Percentiles rank a stretch among this genome's conserved stretches.
phyloP scores from a whole-genome alignment of 2,329 filamentous ascomycete species.

The Blastomyces silverae region DNA sequence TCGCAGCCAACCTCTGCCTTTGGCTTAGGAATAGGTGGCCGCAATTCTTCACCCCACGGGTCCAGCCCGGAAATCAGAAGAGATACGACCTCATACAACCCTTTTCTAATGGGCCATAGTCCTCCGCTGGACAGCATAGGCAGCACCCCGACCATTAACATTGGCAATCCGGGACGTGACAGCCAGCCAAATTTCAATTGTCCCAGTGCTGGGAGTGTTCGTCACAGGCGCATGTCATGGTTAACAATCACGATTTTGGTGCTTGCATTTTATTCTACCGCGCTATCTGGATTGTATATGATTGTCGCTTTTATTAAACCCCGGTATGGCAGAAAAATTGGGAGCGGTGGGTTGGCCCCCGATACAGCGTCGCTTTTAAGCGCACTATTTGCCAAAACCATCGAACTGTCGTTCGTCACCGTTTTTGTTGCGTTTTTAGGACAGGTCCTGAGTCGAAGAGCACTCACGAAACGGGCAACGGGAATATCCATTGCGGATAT shows the following conservation, averaged over 20 bases:
- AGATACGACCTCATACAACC: not conserved
- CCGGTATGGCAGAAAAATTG: constrained; percentile 54
- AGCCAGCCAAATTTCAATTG: constrained; percentile 22
- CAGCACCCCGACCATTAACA: constrained; percentile 5
- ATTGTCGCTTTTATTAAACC: constrained; percentile 56
- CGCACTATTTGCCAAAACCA: constrained; percentile 66
- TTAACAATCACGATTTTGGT: constrained; percentile 33
- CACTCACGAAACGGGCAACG: constrained; percentile 52
- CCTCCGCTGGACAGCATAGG: not conserved
- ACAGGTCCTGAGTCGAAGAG: constrained; percentile 64
- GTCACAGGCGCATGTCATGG: constrained; percentile 33
- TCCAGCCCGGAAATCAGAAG: constrained; percentile 10
- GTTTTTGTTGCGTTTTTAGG: constrained; percentile 69
- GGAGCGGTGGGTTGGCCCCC: constrained; percentile 49
- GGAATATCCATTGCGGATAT: constrained; percentile 71
- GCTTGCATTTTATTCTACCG: constrained; percentile 35
- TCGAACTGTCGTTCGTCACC: constrained; percentile 71
- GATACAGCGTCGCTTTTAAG: constrained; percentile 61
- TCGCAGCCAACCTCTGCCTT: not conserved
- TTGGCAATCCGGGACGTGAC: not conserved
- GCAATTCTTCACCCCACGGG: not conserved
- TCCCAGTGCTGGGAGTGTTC: constrained; percentile 28
- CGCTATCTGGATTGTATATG: constrained; percentile 52
- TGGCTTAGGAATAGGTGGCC: constrained; percentile 11
- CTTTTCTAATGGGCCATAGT: not conserved